Conservation (phyloP, 2,329 filamentous ascomycete species). For the Rhinocladiella mackenziei region DNA sequence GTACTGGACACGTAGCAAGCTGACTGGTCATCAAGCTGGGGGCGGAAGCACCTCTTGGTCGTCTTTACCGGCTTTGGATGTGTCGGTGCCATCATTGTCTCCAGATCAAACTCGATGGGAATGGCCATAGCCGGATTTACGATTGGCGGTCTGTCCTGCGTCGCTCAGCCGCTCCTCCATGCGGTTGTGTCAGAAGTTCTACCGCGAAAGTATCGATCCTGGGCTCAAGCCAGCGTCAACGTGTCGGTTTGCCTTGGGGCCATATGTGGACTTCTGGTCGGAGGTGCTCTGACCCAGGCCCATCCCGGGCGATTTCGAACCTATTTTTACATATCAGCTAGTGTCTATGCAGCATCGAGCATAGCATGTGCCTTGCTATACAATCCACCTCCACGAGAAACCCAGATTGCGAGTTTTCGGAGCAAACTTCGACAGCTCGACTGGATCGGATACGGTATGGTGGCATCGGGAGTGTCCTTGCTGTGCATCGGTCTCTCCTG, state of each 20-base stretch:
- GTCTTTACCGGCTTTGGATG: slow-evolving; percentile 7
- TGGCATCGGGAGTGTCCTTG: slow-evolving; percentile 32
- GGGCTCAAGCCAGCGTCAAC: slow-evolving; percentile 19
- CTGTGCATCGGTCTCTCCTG: slow-evolving; percentile 55
- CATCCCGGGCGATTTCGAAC: slow-evolving; percentile 17
- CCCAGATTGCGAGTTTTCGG: slow-evolving; percentile 14
- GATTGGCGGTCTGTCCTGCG: slow-evolving; percentile 11
- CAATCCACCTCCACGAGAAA: slow-evolving; percentile 19
- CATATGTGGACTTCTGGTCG: slow-evolving; percentile 12
- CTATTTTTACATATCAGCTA: slow-evolving; percentile 21
- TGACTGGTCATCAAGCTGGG: slow-evolving; percentile 10
- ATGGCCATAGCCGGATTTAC: slow-evolving; percentile 20
- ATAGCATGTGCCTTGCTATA: slow-evolving; percentile 15
- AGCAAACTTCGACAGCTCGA: slow-evolving; percentile 18
- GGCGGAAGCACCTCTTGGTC: slow-evolving; percentile 15
- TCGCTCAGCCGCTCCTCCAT: slow-evolving; percentile 13
- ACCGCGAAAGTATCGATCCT: slow-evolving; percentile 18
- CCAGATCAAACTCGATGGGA: slow-evolving; percentile 17
- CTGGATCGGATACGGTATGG: slow-evolving; percentile 18
- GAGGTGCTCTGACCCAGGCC: slow-evolving; percentile 11
- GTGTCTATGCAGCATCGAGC: slow-evolving; percentile 13
- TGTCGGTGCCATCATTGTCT: slow-evolving; percentile 17
- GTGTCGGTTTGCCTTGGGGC: slow-evolving; percentile 10
- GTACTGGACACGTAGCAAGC: slow-evolving; percentile 1
- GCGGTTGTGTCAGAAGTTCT: slow-evolving; percentile 22